phyloP scores from a whole-genome alignment of 2,329 filamentous ascomycete species.

The Colletotrichum agaves region DNA sequence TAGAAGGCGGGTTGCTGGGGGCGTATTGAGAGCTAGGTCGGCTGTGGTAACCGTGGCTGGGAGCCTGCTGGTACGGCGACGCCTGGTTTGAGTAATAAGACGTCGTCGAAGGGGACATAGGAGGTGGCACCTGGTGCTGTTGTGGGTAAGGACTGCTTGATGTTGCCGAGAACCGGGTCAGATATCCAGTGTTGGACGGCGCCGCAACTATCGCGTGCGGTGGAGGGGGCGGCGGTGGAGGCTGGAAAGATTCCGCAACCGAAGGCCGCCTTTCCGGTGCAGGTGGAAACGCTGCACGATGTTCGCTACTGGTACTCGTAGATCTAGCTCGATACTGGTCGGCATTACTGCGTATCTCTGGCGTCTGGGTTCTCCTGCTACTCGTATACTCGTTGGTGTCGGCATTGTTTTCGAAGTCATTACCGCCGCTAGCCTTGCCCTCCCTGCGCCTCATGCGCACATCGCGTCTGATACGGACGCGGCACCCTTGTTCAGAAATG shows the following conservation, averaged over 20 bases:
- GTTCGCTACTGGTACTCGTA: constrained; percentile 67
- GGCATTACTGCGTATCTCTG: constrained; percentile 36
- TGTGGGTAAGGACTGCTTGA: constrained; percentile 50
- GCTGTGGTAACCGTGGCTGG: constrained; percentile 50
- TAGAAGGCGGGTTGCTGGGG: constrained; percentile 43
- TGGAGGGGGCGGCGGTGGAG: constrained; percentile 51
- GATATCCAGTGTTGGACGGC: constrained; percentile 39
- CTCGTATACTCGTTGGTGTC: constrained; percentile 66
- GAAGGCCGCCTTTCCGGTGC: constrained; percentile 58
- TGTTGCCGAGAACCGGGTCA: constrained; percentile 49
- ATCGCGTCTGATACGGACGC: constrained; percentile 93
- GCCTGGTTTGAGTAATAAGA: constrained; percentile 49
- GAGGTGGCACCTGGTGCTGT: constrained; percentile 40
- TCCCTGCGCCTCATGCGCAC: constrained; percentile 90
- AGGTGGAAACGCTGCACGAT: constrained; percentile 53
- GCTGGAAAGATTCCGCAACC: constrained; percentile 56
- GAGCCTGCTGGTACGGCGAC: constrained; percentile 54
- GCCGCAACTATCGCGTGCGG: constrained; percentile 46
- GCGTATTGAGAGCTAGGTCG: constrained; percentile 46
- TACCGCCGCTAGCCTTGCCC: constrained; percentile 67
- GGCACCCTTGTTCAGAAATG: constrained; percentile 95
- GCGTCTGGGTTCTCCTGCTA: constrained; percentile 45
- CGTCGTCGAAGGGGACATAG: constrained; percentile 48
- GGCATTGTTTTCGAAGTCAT: constrained; percentile 67
- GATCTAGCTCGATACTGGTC: constrained; percentile 63